Base-by-base conservation (phyloP, 2,329 filamentous ascomycete genomes). In the Colletotrichum costaricense region DNA sequence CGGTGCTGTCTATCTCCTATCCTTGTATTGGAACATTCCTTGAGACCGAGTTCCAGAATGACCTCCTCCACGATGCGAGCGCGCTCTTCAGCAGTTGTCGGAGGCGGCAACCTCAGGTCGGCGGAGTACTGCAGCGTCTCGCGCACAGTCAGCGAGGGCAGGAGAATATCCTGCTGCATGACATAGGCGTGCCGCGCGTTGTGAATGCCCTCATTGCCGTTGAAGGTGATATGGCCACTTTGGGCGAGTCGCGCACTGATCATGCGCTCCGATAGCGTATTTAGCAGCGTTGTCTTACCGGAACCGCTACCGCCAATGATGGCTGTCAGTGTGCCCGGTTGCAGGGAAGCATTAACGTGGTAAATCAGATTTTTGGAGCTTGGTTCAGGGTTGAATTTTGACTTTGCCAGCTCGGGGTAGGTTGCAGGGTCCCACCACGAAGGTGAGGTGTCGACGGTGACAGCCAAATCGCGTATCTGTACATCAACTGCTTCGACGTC, bases 81-180 rank as follows among this genome's bases (percentile, higher is more conserved):
- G 30, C 92, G 88, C 75, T 94, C 90, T 30, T 87, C 84, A 12
- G 85, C 81, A 0, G 88, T 90, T 1, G 90, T 90, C 0, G 90
- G 88, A 0, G 92, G 85, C 0, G 93, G 92, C 0, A 95, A 84
- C 30, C 93, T 88, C 67, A 95, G 82, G 77, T 94, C 90, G 2
- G 93, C 93, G 2, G 93, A 91, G 80, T 95, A 95, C 69, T 84
- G 88, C 26, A 95, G 82, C 0, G 94, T 95, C 80, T 95, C 93
- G 49, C 93, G 87, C 12, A 95, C 93, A 0, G 93, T 95, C 72
- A 95, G 82, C 0, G 92, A 93, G 0, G 93, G 92, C 0, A 95
- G 85, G 1, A 95, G 84, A 16, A 95, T 87, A 78, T 95, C 93
- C 76, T 95, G 92, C 79, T 95, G 92, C 87, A 93, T 93, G 24